These are phyloP conservation scores for Salix dunnii DNA, from an alignment of 345 rosid genomes.

Conservation along the genomic window DNA sequence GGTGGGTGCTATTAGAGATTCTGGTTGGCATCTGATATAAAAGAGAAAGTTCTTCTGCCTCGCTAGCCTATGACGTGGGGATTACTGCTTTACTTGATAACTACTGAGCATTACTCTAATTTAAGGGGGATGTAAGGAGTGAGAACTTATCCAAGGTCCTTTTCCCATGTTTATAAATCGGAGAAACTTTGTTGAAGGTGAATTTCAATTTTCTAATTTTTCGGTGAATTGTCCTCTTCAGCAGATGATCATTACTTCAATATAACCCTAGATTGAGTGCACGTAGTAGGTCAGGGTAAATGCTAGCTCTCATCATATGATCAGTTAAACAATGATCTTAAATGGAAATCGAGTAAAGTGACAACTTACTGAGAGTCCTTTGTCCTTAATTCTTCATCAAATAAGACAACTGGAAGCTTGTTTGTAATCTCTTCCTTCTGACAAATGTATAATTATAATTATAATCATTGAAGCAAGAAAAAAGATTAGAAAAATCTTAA, in stretches of 20 bases:
- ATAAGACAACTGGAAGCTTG: conserved; percentile 62
- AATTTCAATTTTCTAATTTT: background rate
- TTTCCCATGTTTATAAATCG: background rate
- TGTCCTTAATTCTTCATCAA: conserved; percentile 68
- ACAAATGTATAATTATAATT: conserved; percentile 9
- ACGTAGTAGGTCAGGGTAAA: conserved; percentile 4
- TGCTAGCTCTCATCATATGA: background rate
- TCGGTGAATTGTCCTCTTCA: background rate
- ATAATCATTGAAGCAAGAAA: background rate
- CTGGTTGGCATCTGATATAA: background rate
- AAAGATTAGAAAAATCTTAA: background rate
- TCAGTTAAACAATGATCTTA: background rate
- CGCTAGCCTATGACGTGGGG: background rate
- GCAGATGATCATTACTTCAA: background rate
- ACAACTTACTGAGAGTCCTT: conserved; percentile 80
- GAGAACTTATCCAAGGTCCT: background rate
- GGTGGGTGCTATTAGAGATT: conserved; percentile 26
- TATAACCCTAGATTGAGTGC: background rate
- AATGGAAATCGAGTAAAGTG: background rate
- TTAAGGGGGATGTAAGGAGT: background rate
- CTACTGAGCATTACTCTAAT: background rate
- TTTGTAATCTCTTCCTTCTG: conserved; percentile 57
- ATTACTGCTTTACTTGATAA: background rate
- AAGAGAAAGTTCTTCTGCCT: background rate
- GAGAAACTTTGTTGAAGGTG: background rate